Evolutionary conservation across 441 rosid species (phyloP).

Genomic region (Melastoma candidum): DNA sequence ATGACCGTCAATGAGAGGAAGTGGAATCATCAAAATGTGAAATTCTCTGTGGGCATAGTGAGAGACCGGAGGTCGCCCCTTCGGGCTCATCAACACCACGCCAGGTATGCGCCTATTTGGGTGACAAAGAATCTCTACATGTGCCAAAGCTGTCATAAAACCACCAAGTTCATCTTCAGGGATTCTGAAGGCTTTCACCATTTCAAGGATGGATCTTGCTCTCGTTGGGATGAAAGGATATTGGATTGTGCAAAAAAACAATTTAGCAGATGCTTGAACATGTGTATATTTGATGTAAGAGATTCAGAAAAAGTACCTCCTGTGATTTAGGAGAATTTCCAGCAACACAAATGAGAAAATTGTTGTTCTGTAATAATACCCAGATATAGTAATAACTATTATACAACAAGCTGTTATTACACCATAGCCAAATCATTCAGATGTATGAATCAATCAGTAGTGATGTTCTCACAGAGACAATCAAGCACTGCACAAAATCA

Average conservation of each 20-base stretch:
- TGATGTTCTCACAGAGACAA: not conserved
- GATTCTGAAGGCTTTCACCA: conserved; percentile 77
- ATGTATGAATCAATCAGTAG: not conserved
- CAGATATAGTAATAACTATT: not conserved
- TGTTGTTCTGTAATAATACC: not conserved
- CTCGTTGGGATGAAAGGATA: conserved; percentile 56
- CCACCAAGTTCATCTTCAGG: conserved; percentile 66
- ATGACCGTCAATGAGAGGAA: conserved; percentile 25
- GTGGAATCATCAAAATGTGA: conserved; percentile 54
- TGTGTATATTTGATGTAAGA: no score
- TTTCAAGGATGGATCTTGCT: conserved; percentile 78
- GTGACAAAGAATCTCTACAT: conserved; percentile 82
- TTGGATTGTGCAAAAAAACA: conserved; percentile 21
- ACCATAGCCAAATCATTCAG: conserved; percentile 14
- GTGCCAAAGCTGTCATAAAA: conserved; percentile 69
- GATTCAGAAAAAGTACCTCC: no score
- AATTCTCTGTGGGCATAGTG: conserved; percentile 90
- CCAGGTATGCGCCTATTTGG: conserved; percentile 78
- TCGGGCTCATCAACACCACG: conserved; percentile 60
- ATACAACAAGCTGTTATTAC: conserved; percentile 23
- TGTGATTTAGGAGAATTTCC: no score
- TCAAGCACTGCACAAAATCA: conserved; percentile 15
- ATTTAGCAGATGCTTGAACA: not conserved
- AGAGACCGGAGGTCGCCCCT: conserved; percentile 64
- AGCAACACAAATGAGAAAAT: no score